Conservation (phyloP, 495 filamentous ascomycete species). For the Tuber magnatum region DNA sequence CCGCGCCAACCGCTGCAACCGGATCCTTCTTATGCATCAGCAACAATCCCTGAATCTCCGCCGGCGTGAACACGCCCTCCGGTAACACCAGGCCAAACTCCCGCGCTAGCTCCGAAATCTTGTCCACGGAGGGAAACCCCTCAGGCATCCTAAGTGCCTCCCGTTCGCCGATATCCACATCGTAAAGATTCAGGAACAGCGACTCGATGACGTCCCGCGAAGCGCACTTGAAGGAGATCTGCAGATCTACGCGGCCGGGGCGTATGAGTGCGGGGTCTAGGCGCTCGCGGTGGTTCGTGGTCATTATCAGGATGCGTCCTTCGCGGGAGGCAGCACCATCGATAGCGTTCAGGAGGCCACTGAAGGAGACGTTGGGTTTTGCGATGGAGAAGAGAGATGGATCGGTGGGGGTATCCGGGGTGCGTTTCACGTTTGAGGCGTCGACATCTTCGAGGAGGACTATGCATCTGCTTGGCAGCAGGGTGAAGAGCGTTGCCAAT, state of each 20-base stretch:
- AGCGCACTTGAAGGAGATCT: slow-evolving; percentile 63
- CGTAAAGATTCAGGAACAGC: slow-evolving; percentile 68
- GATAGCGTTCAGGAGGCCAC: slow-evolving; percentile 69
- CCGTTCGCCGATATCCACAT: slow-evolving; percentile 41
- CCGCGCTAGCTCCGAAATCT: slow-evolving; percentile 44
- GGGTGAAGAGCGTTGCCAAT: slow-evolving; percentile 60
- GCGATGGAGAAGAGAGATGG: neutral
- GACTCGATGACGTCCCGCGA: slow-evolving; percentile 55
- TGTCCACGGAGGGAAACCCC: slow-evolving; percentile 30
- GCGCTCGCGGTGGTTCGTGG: slow-evolving; percentile 67
- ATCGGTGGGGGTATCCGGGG: slow-evolving; percentile 10
- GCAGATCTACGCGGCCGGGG: slow-evolving; percentile 65
- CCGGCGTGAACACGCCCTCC: slow-evolving; percentile 52
- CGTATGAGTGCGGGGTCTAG: slow-evolving; percentile 69
- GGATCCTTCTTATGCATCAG: slow-evolving; percentile 58
- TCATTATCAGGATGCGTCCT: slow-evolving; percentile 75
- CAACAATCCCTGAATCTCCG: slow-evolving; percentile 63
- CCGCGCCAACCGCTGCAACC: slow-evolving; percentile 50
- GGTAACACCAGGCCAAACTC: slow-evolving; percentile 49
- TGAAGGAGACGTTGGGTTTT: slow-evolving; percentile 51
- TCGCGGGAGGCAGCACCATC: slow-evolving; percentile 75
- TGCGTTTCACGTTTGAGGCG: slow-evolving; percentile 61
- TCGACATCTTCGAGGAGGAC: slow-evolving; percentile 70
- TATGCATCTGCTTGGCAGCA: slow-evolving; percentile 60
- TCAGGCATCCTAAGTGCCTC: slow-evolving; percentile 24